Evolutionary conservation across 2,329 filamentous ascomycete genomes (phyloP).

Genomic region (Ophiostoma sp.): DNA sequence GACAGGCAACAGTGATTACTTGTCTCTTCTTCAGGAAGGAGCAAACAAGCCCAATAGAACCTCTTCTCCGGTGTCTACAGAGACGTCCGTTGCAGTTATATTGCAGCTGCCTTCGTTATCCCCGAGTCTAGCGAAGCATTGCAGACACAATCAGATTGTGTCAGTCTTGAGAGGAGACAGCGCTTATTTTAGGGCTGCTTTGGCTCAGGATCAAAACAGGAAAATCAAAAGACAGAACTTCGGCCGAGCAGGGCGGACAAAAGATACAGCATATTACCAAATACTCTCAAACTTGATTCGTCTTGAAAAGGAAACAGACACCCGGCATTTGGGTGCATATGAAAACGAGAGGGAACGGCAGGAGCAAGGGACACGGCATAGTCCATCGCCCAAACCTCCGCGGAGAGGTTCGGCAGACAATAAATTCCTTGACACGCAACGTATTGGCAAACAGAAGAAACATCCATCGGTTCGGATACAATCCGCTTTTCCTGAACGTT

Average conservation of each 20-base stretch:
- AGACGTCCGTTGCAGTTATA: background rate
- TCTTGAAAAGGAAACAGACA: background rate
- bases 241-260: slow-evolving; percentile 2
- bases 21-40: background rate
- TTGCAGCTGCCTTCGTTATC: background rate
- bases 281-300: background rate
- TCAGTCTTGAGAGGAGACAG: background rate
- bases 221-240: background rate
- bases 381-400: background rate
- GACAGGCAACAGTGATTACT: background rate
- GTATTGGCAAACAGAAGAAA: background rate
- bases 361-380: background rate
- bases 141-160: background rate
- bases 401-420: background rate
- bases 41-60: background rate
- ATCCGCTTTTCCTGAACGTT: background rate
- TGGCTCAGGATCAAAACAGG: background rate
- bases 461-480: background rate
- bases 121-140: background rate
- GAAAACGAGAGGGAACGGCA: background rate
- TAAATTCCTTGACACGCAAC: background rate
- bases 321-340: background rate
- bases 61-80: background rate
- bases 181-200: background rate
- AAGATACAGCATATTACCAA: background rate